Base-by-base conservation (phyloP, 2,329 filamentous ascomycete genomes). In the Arthroderma uncinatum region DNA sequence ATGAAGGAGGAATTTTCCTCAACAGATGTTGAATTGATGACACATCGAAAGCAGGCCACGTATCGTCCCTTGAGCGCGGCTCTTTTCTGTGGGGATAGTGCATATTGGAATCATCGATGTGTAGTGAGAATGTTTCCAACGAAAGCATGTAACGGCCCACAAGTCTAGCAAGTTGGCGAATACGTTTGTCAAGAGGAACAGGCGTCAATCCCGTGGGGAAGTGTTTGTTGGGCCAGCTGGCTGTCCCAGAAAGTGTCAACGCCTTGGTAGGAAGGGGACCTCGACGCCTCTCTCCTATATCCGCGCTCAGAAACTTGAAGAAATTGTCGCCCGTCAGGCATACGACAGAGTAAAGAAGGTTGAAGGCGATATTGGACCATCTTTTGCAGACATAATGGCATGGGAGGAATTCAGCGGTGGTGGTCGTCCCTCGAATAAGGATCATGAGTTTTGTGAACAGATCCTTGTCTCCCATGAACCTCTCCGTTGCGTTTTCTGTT, bases 301-400 rank as follows among this genome's bases (percentile, higher is more conserved):
- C n/a, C 33, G 33, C 33, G 33, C 33, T 34, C 33, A 34, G 12
- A 12, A 34, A 34, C 33, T 16, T 44, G 39, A 14, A 6, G 5
- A n/a, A n/a, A 50, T 50, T 28, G 23, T 5, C 6, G 19, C 28
- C 14, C 2, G 44, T 50, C 19, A 50, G 8, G 4, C 4, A 5
- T 0, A 50, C 19, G 23, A 50, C 21, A 33, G 8, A 4, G 12
- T 28, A 50, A 6, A 28, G 9, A 14, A 50, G 6, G 2, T 33
- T 14, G 6, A 33, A 5, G 2, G 21, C 50, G 19, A 53, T 53
- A 12, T 53, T 16, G 54, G 52, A 25, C 58, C 55, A 60, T 12
- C 37, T 40, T 28, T 50, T 53, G 54, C 57, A 58, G 5, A 60
- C 58, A 7, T 19, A 21, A 10, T 58, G 23, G 19, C 47, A 56